Base-by-base conservation (phyloP, 495 filamentous ascomycete species). In the Letharia lupina region DNA sequence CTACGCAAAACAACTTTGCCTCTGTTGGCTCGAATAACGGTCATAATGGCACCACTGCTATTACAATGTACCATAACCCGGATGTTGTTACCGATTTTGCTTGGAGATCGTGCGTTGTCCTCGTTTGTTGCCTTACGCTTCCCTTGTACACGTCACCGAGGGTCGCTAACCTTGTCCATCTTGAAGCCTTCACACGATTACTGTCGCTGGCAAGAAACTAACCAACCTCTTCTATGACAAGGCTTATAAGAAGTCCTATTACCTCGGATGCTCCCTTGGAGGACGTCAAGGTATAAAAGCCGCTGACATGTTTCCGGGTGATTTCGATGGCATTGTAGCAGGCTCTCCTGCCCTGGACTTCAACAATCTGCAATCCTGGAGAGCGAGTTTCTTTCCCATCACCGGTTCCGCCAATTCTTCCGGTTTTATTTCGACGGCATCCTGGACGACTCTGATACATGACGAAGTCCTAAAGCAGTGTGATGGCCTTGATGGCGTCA, bases 301-400 rank as follows among this genome's bases (percentile, higher is more conserved):
- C 8, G 73, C 78, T 9, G 78, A 84, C 66, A 75, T 79, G 62
- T 84, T 76, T 65, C 81, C 82, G 10, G 72, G 77, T 42, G 78
- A 82, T 67, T 83, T 89, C 65, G 87, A 92, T 72, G 89, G 89
- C 37, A 83, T 87, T 4, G 75, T 91, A 10, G 81, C 83, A 28
- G 87, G 86, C 6, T 79, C 84, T 12, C 83, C 78, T 18, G 79
- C 78, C 13, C 70, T 81, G 70, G 79, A 77, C 68, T 81, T 84
- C 60, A 73, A 79, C 64, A 80, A 80, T 60, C 68, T 86, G 23
- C 70, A 77, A 11, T 81, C 80, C 1, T 86, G 84, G 83, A 77
- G 81, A 48, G 84, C 79, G 6, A 72, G 74, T 16, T 86, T 86
- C 69, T 82, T 77, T 62, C 68, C 75, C 2, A 78, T 81, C 57